phyloP scores from a whole-genome alignment of 1,284 basidiomycete genomes.

The Paramarasmius palmivorus region DNA sequence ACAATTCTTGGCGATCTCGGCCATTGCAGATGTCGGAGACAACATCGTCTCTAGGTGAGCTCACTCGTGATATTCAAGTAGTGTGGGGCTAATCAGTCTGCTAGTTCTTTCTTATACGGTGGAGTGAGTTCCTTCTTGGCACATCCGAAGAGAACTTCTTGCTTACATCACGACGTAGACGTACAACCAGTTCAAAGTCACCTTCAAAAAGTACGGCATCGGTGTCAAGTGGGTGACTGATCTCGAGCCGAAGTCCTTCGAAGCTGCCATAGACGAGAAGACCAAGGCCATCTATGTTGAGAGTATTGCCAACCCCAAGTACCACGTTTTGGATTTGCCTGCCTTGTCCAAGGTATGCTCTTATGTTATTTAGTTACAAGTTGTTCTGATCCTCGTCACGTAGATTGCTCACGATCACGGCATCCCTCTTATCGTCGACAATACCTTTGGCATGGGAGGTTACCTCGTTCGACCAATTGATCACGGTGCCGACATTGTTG shows the following conservation, averaged over 20 bases:
- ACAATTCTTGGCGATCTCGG: slow-evolving; percentile 75
- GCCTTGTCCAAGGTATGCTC: slow-evolving; percentile 65
- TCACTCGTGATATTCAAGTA: not conserved
- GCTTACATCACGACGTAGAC: slow-evolving; percentile 40
- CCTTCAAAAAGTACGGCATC: slow-evolving; percentile 79
- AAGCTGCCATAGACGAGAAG: slow-evolving; percentile 73
- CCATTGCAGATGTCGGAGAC: slow-evolving; percentile 72
- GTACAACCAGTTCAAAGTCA: slow-evolving; percentile 90
- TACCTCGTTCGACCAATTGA: slow-evolving; percentile 77
- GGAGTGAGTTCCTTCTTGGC: slow-evolving; percentile 45
- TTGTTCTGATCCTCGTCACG: not conserved
- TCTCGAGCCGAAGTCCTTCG: slow-evolving; percentile 64
- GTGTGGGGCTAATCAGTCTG: slow-evolving; percentile 1
- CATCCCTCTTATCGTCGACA: slow-evolving; percentile 86
- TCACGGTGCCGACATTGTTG: slow-evolving; percentile 83
- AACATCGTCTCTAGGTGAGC: slow-evolving; percentile 77
- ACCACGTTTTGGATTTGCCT: slow-evolving; percentile 71
- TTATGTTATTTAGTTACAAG: not conserved
- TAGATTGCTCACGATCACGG: slow-evolving; percentile 70
- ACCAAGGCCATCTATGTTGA: slow-evolving; percentile 84
- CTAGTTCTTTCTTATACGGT: slow-evolving; percentile 64
- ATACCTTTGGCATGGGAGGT: slow-evolving; percentile 87
- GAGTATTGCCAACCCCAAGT: slow-evolving; percentile 86
- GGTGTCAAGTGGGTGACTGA: slow-evolving; percentile 75
- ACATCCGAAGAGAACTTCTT: not conserved